Evolutionary conservation across 2,329 filamentous ascomycete species (phyloP).

Genomic region (Penicillium fuscoglaucum): DNA sequence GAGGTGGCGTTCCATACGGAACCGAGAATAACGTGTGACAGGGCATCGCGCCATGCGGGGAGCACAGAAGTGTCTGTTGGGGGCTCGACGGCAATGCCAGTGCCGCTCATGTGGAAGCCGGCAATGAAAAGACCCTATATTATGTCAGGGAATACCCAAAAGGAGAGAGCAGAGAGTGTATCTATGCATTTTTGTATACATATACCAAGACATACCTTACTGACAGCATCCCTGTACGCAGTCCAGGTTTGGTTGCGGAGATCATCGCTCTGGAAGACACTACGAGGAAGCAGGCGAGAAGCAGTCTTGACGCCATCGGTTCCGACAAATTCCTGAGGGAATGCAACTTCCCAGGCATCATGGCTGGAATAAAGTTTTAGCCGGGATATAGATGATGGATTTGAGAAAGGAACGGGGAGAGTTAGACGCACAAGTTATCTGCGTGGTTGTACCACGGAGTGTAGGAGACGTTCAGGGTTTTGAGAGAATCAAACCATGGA

Average conservation of each 20-base stretch:
- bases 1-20: conserved; percentile 26
- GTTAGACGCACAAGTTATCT: conserved; percentile 23
- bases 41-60: conserved; percentile 46
- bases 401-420: background rate
- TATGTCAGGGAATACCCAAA: background rate
- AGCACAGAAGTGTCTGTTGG: conserved; percentile 25
- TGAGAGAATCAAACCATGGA: conserved; percentile 23
- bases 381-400: background rate
- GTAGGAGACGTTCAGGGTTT: conserved; percentile 20
- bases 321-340: conserved; percentile 24
- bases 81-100: conserved; percentile 18
- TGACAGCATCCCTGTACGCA: conserved; percentile 21
- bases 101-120: conserved; percentile 26
- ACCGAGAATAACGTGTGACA: conserved; percentile 40
- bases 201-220: conserved; percentile 9
- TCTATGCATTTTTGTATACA: background rate
- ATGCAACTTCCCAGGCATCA: conserved; percentile 20
- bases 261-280: conserved; percentile 18
- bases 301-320: conserved; percentile 22
- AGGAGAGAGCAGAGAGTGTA: too few relatives aligned
- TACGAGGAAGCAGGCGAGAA: conserved; percentile 25
- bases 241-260: conserved; percentile 17
- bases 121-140: conserved; percentile 23
- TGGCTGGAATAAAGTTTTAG: conserved; percentile 12
- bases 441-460: conserved; percentile 24